phyloP scores from a whole-genome alignment of 345 rosid species.

The Barbarea vulgaris region DNA sequence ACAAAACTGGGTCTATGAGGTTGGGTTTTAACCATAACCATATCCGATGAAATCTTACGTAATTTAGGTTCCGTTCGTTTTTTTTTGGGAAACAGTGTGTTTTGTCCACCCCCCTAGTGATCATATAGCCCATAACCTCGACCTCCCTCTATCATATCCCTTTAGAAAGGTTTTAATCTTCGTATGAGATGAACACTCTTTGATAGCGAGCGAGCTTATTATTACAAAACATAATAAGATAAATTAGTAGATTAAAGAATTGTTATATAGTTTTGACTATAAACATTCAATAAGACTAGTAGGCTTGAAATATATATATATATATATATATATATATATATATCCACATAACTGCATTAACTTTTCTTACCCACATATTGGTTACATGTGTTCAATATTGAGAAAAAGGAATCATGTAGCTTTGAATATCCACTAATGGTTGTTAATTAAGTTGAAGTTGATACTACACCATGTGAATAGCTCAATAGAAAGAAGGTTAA shows the following conservation, averaged over 20 bases:
- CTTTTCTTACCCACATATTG: constrained; percentile 10
- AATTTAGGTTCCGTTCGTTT: too few species aligned
- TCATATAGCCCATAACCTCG: too few species aligned
- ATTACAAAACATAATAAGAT: neutral
- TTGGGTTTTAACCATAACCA: neutral
- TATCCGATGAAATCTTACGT: too few species aligned
- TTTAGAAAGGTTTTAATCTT: neutral
- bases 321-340: neutral
- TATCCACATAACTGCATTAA: neutral
- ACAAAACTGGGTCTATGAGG: neutral
- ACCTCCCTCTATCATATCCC: too few species aligned
- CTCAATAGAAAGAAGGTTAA: constrained; percentile 26
- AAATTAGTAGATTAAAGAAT: neutral
- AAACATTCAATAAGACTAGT: constrained; percentile 6
- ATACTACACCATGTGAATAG: constrained; percentile 33
- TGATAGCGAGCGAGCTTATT: neutral
- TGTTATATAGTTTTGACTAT: neutral
- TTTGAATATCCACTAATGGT: constrained; percentile 4
- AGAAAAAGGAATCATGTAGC: constrained; percentile 16
- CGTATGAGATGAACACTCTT: constrained; percentile 2
- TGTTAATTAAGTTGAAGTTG: constrained; percentile 34
- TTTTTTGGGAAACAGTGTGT: too few species aligned
- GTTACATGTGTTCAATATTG: constrained; percentile 22
- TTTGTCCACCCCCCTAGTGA: too few species aligned
- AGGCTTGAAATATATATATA: neutral